These are phyloP conservation scores for Fraxinus angustifolia DNA, from an alignment of 305 asterid species.

Conservation along the genomic window DNA sequence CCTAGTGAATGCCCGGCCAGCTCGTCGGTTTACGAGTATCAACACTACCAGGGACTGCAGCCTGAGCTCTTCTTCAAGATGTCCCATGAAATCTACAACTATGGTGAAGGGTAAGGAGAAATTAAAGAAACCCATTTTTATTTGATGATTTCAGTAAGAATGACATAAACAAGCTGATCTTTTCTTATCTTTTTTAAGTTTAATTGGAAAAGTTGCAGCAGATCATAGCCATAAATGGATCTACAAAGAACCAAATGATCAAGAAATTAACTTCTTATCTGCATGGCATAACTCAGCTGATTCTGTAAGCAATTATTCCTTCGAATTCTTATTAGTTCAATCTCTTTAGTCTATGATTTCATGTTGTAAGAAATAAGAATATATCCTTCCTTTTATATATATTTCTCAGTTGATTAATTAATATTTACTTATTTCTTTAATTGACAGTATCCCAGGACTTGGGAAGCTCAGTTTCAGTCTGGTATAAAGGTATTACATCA, in stretches of 20 bases:
- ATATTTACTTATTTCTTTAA: not conserved
- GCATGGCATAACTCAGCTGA: conserved; percentile 99
- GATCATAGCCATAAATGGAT: conserved; percentile 98
- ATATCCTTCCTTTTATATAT: not conserved
- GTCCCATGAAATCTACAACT: conserved; percentile 99
- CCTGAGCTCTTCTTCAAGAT: conserved; percentile 98
- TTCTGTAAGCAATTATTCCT: conserved; percentile 49
- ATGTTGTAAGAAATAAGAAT: conserved; percentile 7
- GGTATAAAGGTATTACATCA: conserved; percentile 72
- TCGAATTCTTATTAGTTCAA: not conserved
- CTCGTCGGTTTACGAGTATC: conserved; percentile 52
- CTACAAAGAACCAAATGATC: conserved; percentile 86
- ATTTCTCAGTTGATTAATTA: not conserved
- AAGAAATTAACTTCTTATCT: conserved; percentile 91
- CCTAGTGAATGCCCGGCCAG: conserved; percentile 41
- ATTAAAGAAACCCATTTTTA: not conserved
- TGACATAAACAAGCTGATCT: not conserved
- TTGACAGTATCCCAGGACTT: conserved; percentile 92
- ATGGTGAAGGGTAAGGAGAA: conserved; percentile 81
- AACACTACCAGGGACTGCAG: conserved; percentile 73
- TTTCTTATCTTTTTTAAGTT: conserved; percentile 34
- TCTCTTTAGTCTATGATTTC: not conserved
- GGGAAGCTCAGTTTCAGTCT: conserved; percentile 98
- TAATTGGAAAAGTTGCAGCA: conserved; percentile 98
- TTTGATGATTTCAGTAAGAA: not conserved